Evolutionary conservation across 768 basidiomycete genomes (phyloP).

Genomic region (Trametes meyenii): DNA sequence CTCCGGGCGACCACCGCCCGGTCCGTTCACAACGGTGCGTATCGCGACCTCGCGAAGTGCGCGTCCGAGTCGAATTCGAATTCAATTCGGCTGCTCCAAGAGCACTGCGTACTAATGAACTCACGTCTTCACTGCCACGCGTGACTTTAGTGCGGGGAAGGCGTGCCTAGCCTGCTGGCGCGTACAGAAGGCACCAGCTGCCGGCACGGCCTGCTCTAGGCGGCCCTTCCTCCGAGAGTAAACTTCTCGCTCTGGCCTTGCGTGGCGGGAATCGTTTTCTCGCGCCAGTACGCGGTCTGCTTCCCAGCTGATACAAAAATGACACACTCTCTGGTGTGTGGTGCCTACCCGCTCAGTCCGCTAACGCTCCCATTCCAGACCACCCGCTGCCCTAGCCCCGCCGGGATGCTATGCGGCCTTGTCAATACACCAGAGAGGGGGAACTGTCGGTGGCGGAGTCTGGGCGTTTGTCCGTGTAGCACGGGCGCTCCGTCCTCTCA

Average conservation of each 20-base stretch:
- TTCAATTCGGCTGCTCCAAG: background rate
- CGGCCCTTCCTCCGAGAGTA: background rate
- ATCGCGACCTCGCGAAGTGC: background rate
- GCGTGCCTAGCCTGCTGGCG: background rate
- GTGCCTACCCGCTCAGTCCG: background rate
- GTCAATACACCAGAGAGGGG: background rate
- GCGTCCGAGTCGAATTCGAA: background rate
- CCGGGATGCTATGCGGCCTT: slow-evolving; percentile 10
- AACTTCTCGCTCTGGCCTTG: slow-evolving; percentile 1
- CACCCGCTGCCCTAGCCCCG: background rate
- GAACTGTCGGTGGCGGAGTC: slow-evolving; percentile 1
- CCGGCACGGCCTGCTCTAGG: slow-evolving; percentile 6
- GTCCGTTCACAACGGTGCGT: background rate
- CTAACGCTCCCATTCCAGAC: background rate
- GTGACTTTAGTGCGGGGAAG: slow-evolving; percentile 1
- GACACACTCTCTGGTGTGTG: too few species aligned
- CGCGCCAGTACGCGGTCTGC: background rate
- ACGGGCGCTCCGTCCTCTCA: slow-evolving; percentile 15
- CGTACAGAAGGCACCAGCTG: background rate
- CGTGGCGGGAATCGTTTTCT: background rate
- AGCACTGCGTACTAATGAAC: background rate
- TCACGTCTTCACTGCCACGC: slow-evolving; percentile 10
- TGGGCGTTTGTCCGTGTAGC: background rate
- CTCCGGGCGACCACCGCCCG: slow-evolving; percentile 5
- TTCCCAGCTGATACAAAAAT: too few species aligned